Base-by-base conservation (phyloP, 208 protist species). In the Trypanosoma scelopori region DNA sequence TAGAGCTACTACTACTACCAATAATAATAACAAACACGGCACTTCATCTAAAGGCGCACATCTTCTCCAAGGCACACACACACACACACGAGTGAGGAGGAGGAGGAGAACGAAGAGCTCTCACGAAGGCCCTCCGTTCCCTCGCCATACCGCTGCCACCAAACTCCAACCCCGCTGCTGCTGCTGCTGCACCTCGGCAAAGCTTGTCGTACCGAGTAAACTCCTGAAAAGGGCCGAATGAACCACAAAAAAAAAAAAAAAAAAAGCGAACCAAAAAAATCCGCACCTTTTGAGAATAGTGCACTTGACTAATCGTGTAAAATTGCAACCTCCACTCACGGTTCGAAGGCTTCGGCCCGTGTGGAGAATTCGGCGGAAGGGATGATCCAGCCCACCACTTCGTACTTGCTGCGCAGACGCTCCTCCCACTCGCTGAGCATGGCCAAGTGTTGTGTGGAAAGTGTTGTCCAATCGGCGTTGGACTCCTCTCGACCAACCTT, bases 401-500 rank as follows among this genome's bases (percentile, higher is more conserved):
- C 58, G 73, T 96, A 96, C 74, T 96, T 96, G 63, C 79, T 80
- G 48, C 84, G 70, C 23, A 96, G 64, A 18, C 74, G 74, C 68
- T 87, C 87, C 70, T 94, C 91, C 91, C 91, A 96, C 57, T 94
- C 88, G 41, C 93, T 77, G n/a, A 96, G 75, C 13, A 72, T 84
- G 45, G 77, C 57, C 47, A 91, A 50, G 61, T 96, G 84, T 3
- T 35, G 47, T 16, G 74, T 67, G 5, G 74, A 75, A 9, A 96
- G 87, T n/a, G 64, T 80, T 12, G 85, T 89, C 89, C 91, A 96
- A 63, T 94, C 84, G 12, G 81, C 81, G 67, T 94, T 94, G 51
- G 79, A 75, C 65, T 96, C 91, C 28, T 89, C 76, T 16, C 77
- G 78, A 32, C 85, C 76, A 3, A 96, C 91, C 15, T 80, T 72